Evolutionary conservation across 306 rosid genomes (phyloP), one percentile per base, ranked within the genome.

Genomic region (Citrullus amarus): DNA sequence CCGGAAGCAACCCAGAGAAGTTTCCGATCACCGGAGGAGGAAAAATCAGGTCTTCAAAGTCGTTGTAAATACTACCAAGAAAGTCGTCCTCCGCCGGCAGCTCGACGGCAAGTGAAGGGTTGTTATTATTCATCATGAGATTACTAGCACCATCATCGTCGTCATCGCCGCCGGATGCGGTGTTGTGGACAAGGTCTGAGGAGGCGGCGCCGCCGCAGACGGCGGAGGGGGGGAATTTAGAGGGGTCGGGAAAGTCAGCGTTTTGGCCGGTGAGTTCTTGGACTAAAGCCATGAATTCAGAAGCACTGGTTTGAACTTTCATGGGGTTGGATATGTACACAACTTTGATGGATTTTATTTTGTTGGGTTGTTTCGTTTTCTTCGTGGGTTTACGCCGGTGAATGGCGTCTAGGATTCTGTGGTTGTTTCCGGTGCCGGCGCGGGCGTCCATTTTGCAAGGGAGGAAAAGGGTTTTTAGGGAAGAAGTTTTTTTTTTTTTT

Each of bases 301-400:
- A 84, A 9, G 91, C 96, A 76, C 88, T 87, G 0, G 96, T 84
- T 68, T 89, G 79, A 8, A 93, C 91, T 87, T 89, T 91, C 86
- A 91, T 86, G 4, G 97, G 97, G 79, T 89, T 93, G 7, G 97
- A 89, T 82, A 93, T 93, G 85, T 93, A 93, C 9, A 89, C 92
- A 1, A 93, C 96, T 59, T 93, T 93, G 38, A 93, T 82, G 12
- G 81, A 87, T 57, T 85, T 70, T 22, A 84, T 81, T 76, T 44
- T 70, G 11, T 20, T 46, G 57, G 57, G 20, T 2, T 13, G 76
- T 8, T 70, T 70, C 0, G n/a, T 70, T 20, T 70, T 70, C 76
- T 46, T 70, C 0, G 57, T 46, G 3, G 58, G 39, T 12, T 70
- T 44, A 6, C 76, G 12, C 12, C 57, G 58, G 57, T 15, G 6